Evolutionary conservation across 148 eudicot genomes (phyloP).

Genomic region (Limonium bicolor): DNA sequence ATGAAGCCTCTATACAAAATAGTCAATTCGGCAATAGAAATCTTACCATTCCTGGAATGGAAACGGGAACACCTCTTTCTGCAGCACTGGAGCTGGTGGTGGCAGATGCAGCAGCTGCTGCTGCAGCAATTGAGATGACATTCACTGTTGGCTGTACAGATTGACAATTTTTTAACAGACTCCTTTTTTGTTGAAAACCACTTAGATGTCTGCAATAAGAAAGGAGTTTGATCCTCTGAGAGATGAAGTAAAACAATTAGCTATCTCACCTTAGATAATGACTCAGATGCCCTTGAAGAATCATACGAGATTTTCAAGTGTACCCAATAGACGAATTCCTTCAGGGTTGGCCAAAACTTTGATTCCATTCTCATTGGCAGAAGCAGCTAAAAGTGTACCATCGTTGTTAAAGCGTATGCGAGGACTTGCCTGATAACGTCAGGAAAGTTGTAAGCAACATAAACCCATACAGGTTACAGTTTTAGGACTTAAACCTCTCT

Average conservation of each 20-base stretch:
- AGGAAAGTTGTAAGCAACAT: not conserved
- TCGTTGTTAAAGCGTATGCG: constrained; percentile 23
- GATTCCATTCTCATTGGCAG: constrained; percentile 16
- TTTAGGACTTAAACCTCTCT: too few relatives aligned
- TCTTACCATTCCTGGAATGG: constrained; percentile 47
- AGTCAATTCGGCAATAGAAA: too few relatives aligned
- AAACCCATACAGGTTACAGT: constrained; percentile 1
- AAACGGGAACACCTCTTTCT: constrained; percentile 39
- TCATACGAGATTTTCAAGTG: constrained; percentile 6
- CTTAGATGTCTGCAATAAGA: too few relatives aligned
- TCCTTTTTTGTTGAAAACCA: not conserved
- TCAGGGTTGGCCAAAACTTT: constrained; percentile 18
- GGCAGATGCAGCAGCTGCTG: constrained; percentile 25
- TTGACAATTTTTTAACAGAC: constrained; percentile 2
- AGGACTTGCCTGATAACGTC: constrained; percentile 20
- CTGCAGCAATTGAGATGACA: constrained; percentile 40
- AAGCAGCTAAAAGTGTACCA: constrained; percentile 25
- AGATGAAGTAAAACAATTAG: not conserved
- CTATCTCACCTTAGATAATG: not conserved
- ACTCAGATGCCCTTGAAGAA: not conserved
- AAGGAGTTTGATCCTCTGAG: not conserved
- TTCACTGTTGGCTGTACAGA: constrained; percentile 44
- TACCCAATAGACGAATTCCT: constrained; percentile 15
- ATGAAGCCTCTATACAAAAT: too few relatives aligned
- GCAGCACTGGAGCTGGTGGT: constrained; percentile 43